These are phyloP conservation scores for Capillidium heterosporum DNA, from an alignment of 371 early-diverging fungal species.

Conservation along the genomic window DNA sequence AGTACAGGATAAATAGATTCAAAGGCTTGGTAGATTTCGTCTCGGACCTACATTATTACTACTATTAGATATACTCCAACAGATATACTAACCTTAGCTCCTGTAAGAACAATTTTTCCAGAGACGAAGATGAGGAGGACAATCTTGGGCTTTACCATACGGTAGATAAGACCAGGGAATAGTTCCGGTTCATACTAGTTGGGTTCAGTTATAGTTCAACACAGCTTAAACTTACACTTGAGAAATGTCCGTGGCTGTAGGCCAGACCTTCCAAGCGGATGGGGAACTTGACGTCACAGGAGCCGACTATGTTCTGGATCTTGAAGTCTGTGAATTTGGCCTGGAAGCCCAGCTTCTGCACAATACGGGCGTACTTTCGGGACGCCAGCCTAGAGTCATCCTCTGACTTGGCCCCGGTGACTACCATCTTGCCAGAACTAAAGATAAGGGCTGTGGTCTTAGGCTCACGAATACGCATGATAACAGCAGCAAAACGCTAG, in stretches of 20 bases:
- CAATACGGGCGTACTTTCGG: slow-evolving; percentile 98
- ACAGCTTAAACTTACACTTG: slow-evolving; percentile 48
- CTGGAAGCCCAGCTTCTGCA: slow-evolving; percentile 97
- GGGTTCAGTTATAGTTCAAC: not conserved
- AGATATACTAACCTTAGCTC: slow-evolving; percentile 71
- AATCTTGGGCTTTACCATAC: slow-evolving; percentile 99
- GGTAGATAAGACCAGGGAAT: slow-evolving; percentile 99
- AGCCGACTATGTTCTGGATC: slow-evolving; percentile 99
- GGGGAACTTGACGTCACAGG: slow-evolving; percentile 99
- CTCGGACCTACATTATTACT: slow-evolving; percentile 42
- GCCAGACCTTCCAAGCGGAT: slow-evolving; percentile 99
- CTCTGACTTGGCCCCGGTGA: slow-evolving; percentile 94
- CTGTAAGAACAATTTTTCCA: slow-evolving; percentile 99
- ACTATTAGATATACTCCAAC: not conserved
- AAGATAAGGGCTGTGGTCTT: slow-evolving; percentile 99
- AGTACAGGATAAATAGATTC: slow-evolving; percentile 99
- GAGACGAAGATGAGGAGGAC: slow-evolving; percentile 99
- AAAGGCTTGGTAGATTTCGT: slow-evolving; percentile 99
- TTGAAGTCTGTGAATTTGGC: slow-evolving; percentile 99
- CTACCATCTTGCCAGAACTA: slow-evolving; percentile 99
- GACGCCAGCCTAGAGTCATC: slow-evolving; percentile 95
- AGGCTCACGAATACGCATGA: slow-evolving; percentile 99
- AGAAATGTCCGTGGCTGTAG: slow-evolving; percentile 94
- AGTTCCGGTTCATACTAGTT: slow-evolving; percentile 98
- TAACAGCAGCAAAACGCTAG: slow-evolving; percentile 99